phyloP scores from a whole-genome alignment of 768 basidiomycete species.

The Lactifluus volemus region DNA sequence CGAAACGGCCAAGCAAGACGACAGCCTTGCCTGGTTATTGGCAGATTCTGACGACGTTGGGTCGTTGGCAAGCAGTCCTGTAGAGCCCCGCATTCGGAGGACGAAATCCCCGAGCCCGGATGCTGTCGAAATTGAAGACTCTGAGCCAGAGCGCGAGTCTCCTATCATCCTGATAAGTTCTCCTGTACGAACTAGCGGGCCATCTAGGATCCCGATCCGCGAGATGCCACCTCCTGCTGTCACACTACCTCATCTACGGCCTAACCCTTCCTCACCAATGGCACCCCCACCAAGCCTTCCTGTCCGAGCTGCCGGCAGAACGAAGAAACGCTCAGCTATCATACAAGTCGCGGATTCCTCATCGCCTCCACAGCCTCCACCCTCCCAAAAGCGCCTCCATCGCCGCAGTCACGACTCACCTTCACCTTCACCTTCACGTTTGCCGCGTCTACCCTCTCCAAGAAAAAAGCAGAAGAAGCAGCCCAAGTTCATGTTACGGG shows the following conservation, averaged over 20 bases:
- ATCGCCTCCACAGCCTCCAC: slow-evolving; percentile 28
- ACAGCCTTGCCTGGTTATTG: slow-evolving; percentile 19
- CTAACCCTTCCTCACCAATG: slow-evolving; percentile 16
- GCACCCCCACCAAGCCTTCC: slow-evolving; percentile 38
- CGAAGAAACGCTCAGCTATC: slow-evolving; percentile 22
- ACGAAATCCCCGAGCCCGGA: slow-evolving; percentile 1
- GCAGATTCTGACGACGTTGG: slow-evolving; percentile 16
- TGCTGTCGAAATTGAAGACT: slow-evolving; percentile 12
- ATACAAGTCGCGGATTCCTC: slow-evolving; percentile 24
- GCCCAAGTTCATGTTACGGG: slow-evolving; percentile 25
- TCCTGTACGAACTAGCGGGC: not conserved
- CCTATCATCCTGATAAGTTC: slow-evolving; percentile 2
- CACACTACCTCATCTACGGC: slow-evolving; percentile 26
- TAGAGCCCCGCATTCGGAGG: not conserved
- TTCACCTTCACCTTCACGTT: slow-evolving; percentile 2
- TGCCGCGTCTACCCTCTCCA: slow-evolving; percentile 7
- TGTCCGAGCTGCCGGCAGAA: slow-evolving; percentile 32
- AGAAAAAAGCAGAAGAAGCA: slow-evolving; percentile 10
- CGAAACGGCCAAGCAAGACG: not conserved
- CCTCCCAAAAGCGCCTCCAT: slow-evolving; percentile 25
- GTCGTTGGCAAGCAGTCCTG: slow-evolving; percentile 1
- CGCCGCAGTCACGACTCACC: slow-evolving; percentile 1
- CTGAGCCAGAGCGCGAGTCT: not conserved
- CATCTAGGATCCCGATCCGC: not conserved
- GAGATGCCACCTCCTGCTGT: slow-evolving; percentile 30